phyloP scores from a whole-genome alignment of 2,329 filamentous ascomycete species.

The Polytolypa hystricis region DNA sequence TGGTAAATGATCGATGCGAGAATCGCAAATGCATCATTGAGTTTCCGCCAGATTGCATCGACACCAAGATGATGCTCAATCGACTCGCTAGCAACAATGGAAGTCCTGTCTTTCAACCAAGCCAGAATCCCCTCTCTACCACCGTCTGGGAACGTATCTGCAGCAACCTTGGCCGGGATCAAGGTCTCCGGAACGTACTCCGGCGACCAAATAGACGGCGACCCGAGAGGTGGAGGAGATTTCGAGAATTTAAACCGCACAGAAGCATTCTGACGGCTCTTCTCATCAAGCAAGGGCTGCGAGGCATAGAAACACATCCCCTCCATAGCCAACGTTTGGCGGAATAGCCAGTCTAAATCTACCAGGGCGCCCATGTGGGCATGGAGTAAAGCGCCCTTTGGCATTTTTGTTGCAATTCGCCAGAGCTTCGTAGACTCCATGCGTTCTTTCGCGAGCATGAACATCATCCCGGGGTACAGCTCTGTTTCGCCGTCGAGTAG shows the following conservation, averaged over 20 bases:
- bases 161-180: slow-evolving; percentile 51
- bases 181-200: slow-evolving; percentile 50
- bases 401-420: slow-evolving; percentile 75
- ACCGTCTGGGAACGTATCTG: slow-evolving; percentile 62
- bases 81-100: slow-evolving; percentile 60
- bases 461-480: slow-evolving; percentile 87
- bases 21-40: slow-evolving; percentile 61
- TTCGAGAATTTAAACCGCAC: slow-evolving; percentile 52
- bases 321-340: slow-evolving; percentile 55
- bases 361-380: slow-evolving; percentile 88
- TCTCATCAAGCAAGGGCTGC: slow-evolving; percentile 43
- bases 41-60: slow-evolving; percentile 76
- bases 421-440: slow-evolving; percentile 80
- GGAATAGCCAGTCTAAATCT: slow-evolving; percentile 69
- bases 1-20: slow-evolving; percentile 70
- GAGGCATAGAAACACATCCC: slow-evolving; percentile 61
- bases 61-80: slow-evolving; percentile 72
- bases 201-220: slow-evolving; percentile 52
- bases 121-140: slow-evolving; percentile 60
- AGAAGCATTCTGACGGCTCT: slow-evolving; percentile 42
- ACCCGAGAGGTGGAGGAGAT: slow-evolving; percentile 32
- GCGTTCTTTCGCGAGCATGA: slow-evolving; percentile 68
- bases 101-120: slow-evolving; percentile 66
- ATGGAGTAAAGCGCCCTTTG: slow-evolving; percentile 73
- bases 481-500: slow-evolving; percentile 51